These are phyloP conservation scores for Pisolithus tinctorius DNA, from an alignment of 768 basidiomycete genomes.

Conservation along the genomic window DNA sequence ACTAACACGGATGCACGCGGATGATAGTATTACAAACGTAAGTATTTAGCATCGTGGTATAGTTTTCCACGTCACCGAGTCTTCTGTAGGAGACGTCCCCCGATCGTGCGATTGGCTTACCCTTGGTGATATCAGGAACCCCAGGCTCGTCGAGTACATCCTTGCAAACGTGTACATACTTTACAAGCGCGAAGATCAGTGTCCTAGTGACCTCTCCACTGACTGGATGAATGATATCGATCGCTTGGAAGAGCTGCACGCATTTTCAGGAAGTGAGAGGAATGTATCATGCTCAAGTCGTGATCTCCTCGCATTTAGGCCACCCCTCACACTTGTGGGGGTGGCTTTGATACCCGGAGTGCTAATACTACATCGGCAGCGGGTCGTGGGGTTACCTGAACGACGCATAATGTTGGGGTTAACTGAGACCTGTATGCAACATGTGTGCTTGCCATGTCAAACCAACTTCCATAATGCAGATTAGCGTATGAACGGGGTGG, in stretches of 20 bases:
- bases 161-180: slow-evolving; percentile 36
- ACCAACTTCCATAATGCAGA: slow-evolving; percentile 13
- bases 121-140: slow-evolving; percentile 28
- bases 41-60: too few species aligned
- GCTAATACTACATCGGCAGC: slow-evolving; percentile 12
- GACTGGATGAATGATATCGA: slow-evolving; percentile 28
- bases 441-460: slow-evolving; percentile 15
- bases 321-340: slow-evolving; percentile 36
- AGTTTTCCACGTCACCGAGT: slow-evolving; percentile 18
- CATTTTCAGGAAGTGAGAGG: slow-evolving; percentile 7
- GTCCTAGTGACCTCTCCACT: slow-evolving; percentile 21
- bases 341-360: slow-evolving; percentile 36
- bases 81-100: slow-evolving; percentile 35
- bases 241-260: slow-evolving; percentile 22
- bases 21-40: too few species aligned
- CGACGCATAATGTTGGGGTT: neutral
- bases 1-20: too few species aligned
- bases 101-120: slow-evolving; percentile 31
- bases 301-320: slow-evolving; percentile 34
- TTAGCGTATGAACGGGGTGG: neutral
- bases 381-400: slow-evolving; percentile 16
- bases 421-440: neutral
- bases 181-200: slow-evolving; percentile 33
- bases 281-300: neutral
- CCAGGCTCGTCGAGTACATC: slow-evolving; percentile 31